These are phyloP conservation scores for Entophlyctis luteolus DNA, from an alignment of 192 early-diverging fungal genomes.

Conservation along the genomic window DNA sequence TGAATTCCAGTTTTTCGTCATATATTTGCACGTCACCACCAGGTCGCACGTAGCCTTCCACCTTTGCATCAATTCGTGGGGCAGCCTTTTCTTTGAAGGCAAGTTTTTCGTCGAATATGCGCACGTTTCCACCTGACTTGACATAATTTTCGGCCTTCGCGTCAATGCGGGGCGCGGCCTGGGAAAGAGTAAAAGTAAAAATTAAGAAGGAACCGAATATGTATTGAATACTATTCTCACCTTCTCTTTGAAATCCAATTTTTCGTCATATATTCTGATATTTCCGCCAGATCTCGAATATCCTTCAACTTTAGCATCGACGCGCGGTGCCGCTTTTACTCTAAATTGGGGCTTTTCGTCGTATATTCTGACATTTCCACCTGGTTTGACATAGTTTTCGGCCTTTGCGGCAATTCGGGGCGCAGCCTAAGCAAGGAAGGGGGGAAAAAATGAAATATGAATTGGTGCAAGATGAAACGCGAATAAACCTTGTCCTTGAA, in stretches of 20 bases:
- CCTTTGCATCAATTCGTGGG: conserved; percentile 9
- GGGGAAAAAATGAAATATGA: not conserved
- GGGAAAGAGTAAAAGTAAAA: not conserved
- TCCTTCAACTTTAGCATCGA: conserved; percentile 9
- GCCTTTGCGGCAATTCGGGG: conserved; percentile 9
- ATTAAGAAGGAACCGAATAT: not conserved
- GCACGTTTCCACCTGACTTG: conserved; percentile 4
- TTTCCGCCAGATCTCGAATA: conserved; percentile 9
- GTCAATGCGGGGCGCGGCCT: conserved; percentile 18
- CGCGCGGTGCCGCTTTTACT: conserved; percentile 13
- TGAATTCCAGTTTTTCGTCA: conserved; percentile 15
- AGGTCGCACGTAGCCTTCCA: not conserved
- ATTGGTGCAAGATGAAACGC: not conserved
- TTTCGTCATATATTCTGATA: conserved; percentile 16
- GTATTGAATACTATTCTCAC: not conserved
- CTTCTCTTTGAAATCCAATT: conserved; percentile 12
- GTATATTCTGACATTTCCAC: conserved; percentile 16
- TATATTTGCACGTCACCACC: conserved; percentile 17
- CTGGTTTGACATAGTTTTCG: not conserved
- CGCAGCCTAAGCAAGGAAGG: not conserved
- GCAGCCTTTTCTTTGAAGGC: conserved; percentile 19
- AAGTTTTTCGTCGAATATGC: conserved; percentile 21
- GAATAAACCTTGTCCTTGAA: conserved; percentile 4
- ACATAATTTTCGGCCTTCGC: not conserved
- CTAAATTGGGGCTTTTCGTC: conserved; percentile 15